Conservation (phyloP, 257 asterid genomes). For the Cruciata laevipes region DNA sequence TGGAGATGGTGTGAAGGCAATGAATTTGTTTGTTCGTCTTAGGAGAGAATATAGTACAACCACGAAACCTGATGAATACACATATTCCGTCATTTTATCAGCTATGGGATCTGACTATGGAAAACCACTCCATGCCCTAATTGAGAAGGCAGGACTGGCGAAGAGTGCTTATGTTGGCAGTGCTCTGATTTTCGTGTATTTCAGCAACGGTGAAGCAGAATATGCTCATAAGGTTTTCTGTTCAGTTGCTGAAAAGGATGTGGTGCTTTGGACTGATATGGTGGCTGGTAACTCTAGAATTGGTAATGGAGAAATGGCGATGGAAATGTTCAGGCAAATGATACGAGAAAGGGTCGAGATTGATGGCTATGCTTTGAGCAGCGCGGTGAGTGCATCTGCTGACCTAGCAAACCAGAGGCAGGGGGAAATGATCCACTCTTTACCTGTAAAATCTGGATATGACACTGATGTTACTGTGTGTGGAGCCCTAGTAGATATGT, state of each 20-base stretch:
- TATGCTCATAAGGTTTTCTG: conserved; percentile 50
- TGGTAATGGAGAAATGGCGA: conserved; percentile 58
- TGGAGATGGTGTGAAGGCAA: conserved; percentile 52
- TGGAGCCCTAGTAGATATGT: conserved; percentile 71
- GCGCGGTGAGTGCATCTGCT: conserved; percentile 68
- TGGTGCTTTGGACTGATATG: conserved; percentile 87
- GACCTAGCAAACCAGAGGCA: conserved; percentile 63
- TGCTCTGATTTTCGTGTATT: conserved; percentile 62
- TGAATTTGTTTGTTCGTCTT: conserved; percentile 44
- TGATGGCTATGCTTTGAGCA: conserved; percentile 60
- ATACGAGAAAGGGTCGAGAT: conserved; percentile 26
- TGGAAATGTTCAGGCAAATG: conserved; percentile 45
- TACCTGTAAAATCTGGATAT: conserved; percentile 51
- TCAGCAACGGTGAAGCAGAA: conserved; percentile 37
- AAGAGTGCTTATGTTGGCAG: conserved; percentile 45
- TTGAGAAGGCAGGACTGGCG: conserved; percentile 52
- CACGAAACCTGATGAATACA: conserved; percentile 59
- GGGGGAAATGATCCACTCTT: conserved; percentile 70
- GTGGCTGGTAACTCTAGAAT: conserved; percentile 62
- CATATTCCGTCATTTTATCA: conserved; percentile 57
- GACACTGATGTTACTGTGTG: conserved; percentile 46
- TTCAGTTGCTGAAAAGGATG: conserved; percentile 45
- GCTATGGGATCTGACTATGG: conserved; percentile 47
- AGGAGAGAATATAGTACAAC: conserved; percentile 8
- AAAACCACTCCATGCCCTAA: conserved; percentile 64